Base-by-base conservation (phyloP, 148 eudicot genomes). In the Diospyros kaki region DNA sequence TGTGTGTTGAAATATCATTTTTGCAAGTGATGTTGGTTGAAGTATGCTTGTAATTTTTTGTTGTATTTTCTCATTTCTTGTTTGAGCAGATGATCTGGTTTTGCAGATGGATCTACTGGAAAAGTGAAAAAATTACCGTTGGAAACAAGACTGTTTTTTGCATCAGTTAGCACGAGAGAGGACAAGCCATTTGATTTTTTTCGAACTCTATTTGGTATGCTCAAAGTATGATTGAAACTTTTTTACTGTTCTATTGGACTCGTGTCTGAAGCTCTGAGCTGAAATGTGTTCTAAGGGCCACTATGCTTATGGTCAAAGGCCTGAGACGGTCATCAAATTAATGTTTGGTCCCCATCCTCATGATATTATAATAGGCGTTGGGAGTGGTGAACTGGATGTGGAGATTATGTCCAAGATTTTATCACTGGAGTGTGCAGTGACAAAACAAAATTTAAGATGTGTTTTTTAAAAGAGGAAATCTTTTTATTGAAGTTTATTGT, bases 111-210 rank as follows among this genome's bases (percentile, higher is more conserved):
- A 72, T 73, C 87, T 2, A 75, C 69, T 38, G 76, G 84, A 76
- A 91, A 87, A 80, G 71, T 72, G 73, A 83, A 79, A 41, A 77
- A 71, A 75, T 59, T 76, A 50, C 75, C 82, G 74, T 41, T 84
- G 66, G 78, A 78, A 64, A 78, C 76, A 3, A 86, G 80, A 61
- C 81, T 64, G 61, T 75, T 86, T 54, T 94, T 94, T 83, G 92
- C 97, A 59, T 94, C 97, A 44, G 86, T 86, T 66, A 86, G 83
- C 80, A 42, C 75, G 3, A 80, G 78, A 76, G 95, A 94, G 78
- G 91, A 90, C 51, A 90, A 88, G 64, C 95, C 97, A 68, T 88
- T 94, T 78, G 90, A 94, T 82, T 91, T 94, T 75, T 65, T 94
- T 41, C 89, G 81, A 39, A 84, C 83, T 63, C 68, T 91, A 78